phyloP scores from a whole-genome alignment of 2,329 filamentous ascomycete species.

The Cladosporium colombiae region DNA sequence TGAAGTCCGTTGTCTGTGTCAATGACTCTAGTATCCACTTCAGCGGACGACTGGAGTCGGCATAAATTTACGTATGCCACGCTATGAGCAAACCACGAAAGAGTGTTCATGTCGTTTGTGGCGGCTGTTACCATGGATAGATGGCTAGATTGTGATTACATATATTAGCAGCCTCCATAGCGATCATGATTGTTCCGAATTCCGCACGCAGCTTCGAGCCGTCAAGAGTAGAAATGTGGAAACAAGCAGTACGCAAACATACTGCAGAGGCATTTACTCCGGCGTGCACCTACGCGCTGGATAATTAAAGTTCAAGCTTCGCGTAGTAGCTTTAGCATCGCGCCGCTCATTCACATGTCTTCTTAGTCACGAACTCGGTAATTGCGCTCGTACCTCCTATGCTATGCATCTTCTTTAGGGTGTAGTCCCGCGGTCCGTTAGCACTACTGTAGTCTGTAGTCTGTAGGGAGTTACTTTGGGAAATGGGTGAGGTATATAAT shows the following conservation, averaged over 20 bases:
- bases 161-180: no score
- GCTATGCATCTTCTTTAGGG: background rate
- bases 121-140: no score
- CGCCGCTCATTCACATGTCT: background rate
- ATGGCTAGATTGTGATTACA: no score
- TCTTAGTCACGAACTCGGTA: background rate
- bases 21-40: constrained; percentile 7
- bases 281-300: no score
- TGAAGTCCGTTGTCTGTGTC: constrained; percentile 4
- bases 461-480: no score
- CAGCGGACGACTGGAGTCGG: background rate
- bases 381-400: background rate
- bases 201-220: no score
- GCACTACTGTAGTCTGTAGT: no score
- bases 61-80: background rate
- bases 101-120: no score
- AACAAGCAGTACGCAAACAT: background rate
- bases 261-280: background rate
- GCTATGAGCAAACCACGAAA: background rate
- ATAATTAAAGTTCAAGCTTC: background rate
- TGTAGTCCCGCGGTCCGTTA: background rate
- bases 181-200: no score
- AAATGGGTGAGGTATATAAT: background rate
- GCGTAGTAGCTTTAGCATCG: background rate
- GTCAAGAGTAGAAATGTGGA: no score